These are phyloP conservation scores for Byssoonygena ceratinophila DNA, from an alignment of 2,329 filamentous ascomycete genomes.

Conservation along the genomic window DNA sequence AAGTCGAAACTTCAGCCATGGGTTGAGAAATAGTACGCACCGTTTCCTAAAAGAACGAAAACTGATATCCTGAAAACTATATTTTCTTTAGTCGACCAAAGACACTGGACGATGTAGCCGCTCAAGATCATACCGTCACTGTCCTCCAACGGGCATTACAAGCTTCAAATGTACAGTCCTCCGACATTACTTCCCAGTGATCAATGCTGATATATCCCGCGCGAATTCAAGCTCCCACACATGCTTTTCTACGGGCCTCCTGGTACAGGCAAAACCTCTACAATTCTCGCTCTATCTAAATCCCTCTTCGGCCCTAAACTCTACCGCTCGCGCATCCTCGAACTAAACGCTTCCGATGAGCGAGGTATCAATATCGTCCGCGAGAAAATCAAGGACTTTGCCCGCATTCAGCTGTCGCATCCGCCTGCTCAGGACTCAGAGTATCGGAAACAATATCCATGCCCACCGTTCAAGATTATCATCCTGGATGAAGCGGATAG, in stretches of 20 bases:
- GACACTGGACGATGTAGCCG: slow-evolving; percentile 84
- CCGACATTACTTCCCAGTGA: neutral
- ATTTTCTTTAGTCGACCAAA: slow-evolving; percentile 65
- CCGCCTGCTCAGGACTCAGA: slow-evolving; percentile 56
- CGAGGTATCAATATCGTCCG: slow-evolving; percentile 94
- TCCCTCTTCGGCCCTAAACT: slow-evolving; percentile 94
- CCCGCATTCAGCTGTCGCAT: slow-evolving; percentile 83
- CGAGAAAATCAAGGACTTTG: slow-evolving; percentile 97
- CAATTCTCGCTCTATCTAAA: slow-evolving; percentile 91
- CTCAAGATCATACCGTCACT: slow-evolving; percentile 92
- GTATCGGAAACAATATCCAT: slow-evolving; percentile 63
- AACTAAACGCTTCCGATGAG: slow-evolving; percentile 98
- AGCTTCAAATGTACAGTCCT: slow-evolving; percentile 63
- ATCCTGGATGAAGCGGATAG: slow-evolving; percentile 96
- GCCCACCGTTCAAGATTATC: slow-evolving; percentile 97
- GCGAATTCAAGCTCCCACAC: slow-evolving; percentile 62
- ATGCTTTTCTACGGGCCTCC: slow-evolving; percentile 99
- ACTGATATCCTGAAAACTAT: slow-evolving; percentile 11
- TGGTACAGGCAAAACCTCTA: slow-evolving; percentile 95
- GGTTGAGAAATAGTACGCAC: slow-evolving; percentile 91
- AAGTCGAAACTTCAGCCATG: slow-evolving; percentile 68
- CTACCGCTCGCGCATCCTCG: slow-evolving; percentile 86
- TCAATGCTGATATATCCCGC: slow-evolving; percentile 17
- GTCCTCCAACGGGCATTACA: slow-evolving; percentile 87
- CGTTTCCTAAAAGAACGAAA: neutral